Evolutionary conservation across 768 basidiomycete species (phyloP).

Genomic region (Tulasnella sp.): DNA sequence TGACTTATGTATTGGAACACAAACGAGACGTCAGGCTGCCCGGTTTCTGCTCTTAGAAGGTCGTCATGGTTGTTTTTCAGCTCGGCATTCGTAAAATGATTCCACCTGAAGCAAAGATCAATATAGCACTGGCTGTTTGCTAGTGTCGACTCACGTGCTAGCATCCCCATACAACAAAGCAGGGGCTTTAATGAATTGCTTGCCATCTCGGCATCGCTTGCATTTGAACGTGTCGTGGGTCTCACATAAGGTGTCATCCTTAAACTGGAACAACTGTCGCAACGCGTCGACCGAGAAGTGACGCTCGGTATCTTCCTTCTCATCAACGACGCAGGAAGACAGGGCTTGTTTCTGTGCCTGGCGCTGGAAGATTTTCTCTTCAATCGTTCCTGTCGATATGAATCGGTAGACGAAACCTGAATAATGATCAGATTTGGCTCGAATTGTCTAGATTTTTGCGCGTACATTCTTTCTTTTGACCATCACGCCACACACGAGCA

Average conservation of each 20-base stretch:
- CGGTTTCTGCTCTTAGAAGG: constrained; percentile 79
- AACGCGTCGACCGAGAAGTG: constrained; percentile 88
- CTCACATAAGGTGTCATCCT: constrained; percentile 74
- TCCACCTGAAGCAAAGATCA: constrained; percentile 53
- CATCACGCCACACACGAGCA: constrained; percentile 98
- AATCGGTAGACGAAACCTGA: constrained; percentile 96
- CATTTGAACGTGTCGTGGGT: constrained; percentile 99
- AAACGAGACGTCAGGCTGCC: constrained; percentile 73
- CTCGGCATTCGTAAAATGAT: constrained; percentile 86
- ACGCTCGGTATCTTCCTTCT: constrained; percentile 87
- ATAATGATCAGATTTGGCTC: background rate
- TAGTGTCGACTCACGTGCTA: constrained; percentile 62
- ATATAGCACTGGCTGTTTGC: background rate
- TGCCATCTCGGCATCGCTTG: constrained; percentile 77
- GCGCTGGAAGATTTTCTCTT: constrained; percentile 98
- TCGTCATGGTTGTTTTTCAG: constrained; percentile 91
- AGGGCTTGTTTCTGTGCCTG: constrained; percentile 94
- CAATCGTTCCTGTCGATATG: constrained; percentile 92
- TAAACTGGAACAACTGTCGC: constrained; percentile 83
- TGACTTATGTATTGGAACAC: constrained; percentile 96
- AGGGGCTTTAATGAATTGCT: constrained; percentile 67
- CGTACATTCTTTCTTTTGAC: constrained; percentile 98
- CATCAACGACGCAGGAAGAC: constrained; percentile 96
- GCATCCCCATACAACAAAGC: constrained; percentile 92
- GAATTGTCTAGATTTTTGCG: background rate